These are phyloP conservation scores for Amanita rubescens DNA, from an alignment of 768 basidiomycete genomes.

Conservation along the genomic window DNA sequence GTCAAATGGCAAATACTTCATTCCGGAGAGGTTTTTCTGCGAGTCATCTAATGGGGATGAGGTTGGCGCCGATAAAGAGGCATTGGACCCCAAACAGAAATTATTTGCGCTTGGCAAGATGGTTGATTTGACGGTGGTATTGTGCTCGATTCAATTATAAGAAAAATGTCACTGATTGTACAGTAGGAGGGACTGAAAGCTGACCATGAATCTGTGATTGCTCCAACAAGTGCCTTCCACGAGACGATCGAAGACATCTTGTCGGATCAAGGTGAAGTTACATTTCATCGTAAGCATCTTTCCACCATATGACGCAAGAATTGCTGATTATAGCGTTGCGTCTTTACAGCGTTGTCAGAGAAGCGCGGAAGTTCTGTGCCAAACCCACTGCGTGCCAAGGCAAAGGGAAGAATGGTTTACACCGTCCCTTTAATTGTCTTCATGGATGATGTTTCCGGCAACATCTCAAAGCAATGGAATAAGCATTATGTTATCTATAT, in stretches of 20 bases:
- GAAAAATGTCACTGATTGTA: not conserved
- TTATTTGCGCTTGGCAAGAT: slow-evolving; percentile 2
- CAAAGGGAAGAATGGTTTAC: slow-evolving; percentile 23
- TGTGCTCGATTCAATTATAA: not conserved
- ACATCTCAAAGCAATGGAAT: slow-evolving; percentile 42
- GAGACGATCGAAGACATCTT: not conserved
- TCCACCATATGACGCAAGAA: slow-evolving; percentile 1
- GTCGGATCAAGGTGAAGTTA: not conserved
- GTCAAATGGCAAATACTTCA: not conserved
- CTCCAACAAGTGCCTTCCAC: not conserved
- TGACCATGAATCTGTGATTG: not conserved
- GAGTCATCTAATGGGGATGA: not conserved
- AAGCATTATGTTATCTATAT: slow-evolving; percentile 32
- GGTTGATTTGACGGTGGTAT: not conserved
- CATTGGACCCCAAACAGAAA: not conserved
- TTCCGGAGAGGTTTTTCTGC: not conserved
- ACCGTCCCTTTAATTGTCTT: slow-evolving; percentile 31
- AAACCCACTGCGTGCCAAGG: slow-evolving; percentile 21
- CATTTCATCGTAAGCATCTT: slow-evolving; percentile 10
- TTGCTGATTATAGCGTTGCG: not conserved
- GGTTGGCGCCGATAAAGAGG: not conserved
- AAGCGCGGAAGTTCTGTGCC: not conserved
- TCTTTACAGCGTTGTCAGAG: slow-evolving; percentile 2
- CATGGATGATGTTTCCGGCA: slow-evolving; percentile 39
- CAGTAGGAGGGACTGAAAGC: not conserved